Evolutionary conservation across 768 basidiomycete species (phyloP), one percentile per base, ranked within the genome.

Genomic region (Chlorophyllum brunneum): DNA sequence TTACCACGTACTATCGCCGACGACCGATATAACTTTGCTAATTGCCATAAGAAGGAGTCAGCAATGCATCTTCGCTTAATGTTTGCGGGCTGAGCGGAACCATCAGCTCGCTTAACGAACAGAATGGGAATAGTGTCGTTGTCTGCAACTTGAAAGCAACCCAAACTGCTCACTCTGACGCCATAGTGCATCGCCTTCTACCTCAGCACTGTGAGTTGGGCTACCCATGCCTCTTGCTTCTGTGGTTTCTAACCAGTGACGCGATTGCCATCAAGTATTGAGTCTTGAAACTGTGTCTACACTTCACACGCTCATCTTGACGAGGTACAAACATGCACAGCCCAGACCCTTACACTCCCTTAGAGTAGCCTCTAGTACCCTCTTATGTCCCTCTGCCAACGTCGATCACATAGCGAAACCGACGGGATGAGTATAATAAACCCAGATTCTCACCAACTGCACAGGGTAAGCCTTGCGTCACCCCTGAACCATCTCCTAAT

Each of bases 401-500:
- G 47, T 38, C 36, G 42, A 52, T 52, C 41, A 43, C 29, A 24
- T 10, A 38, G 51, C 51, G 51, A 52, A 36, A 27, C 42, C 42
- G 30, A 45, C 51, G 51, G 48, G 34, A 36, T 2, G 9, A 15
- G 7, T 40, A 50, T 50, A 41, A 40, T 29, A 31, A 43, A 30
- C 30, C 41, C 31, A 44, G 18, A 52, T 52, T 44, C 41, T 44
- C 51, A 52, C 23, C 51, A 53, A 39, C 44, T 53, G 51, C 51
- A 53, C 51, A 53, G 51, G 51, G 44, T 46, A 53, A 53, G 51
- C 43, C 29, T 53, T 53, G 51, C 43, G 51, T 46, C 51, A 53
- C 27, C 51, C 51, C 51, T 45, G 44, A 45, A 37, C 26, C 27
- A 38, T 29, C n/a, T 36, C 27, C 44, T 39, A 31, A 53, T 53